phyloP scores from a whole-genome alignment of 2,329 filamentous ascomycete genomes.

The Byssothecium circinans region DNA sequence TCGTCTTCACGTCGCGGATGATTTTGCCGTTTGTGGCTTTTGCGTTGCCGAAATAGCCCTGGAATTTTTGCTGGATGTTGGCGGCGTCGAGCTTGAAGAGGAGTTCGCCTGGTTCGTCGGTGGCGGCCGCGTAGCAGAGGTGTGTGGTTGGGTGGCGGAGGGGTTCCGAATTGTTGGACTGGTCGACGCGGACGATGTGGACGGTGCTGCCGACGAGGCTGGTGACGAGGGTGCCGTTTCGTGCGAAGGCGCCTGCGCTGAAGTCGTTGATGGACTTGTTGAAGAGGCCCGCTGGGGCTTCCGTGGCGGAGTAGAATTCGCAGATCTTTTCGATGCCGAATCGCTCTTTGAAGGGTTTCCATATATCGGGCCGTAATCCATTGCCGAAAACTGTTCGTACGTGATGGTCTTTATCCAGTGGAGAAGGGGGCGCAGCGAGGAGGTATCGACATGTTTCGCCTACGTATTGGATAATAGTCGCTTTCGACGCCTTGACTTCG shows the following conservation, averaged over 20 bases:
- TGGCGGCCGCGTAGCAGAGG: conserved; percentile 63
- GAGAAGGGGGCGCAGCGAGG: conserved; percentile 35
- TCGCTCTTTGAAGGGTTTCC: conserved; percentile 44
- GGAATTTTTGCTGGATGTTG: conserved; percentile 54
- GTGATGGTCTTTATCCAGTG: conserved; percentile 36
- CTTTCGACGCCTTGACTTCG: conserved; percentile 37
- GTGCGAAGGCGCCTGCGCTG: conserved; percentile 65
- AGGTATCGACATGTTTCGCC: conserved; percentile 46
- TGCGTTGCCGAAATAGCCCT: conserved; percentile 63
- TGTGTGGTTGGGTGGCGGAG: conserved; percentile 65
- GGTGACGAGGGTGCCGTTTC: conserved; percentile 65
- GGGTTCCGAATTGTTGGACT: conserved; percentile 64
- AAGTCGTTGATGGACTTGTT: conserved; percentile 58
- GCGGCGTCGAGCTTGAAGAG: conserved; percentile 47
- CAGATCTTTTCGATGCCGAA: conserved; percentile 42
- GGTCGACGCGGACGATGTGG: conserved; percentile 67
- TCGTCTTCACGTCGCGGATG: conserved; percentile 35
- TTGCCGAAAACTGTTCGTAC: conserved; percentile 42
- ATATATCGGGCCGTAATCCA: conserved; percentile 47
- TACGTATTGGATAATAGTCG: conserved; percentile 45
- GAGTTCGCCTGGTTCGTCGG: conserved; percentile 71
- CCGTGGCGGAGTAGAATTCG: conserved; percentile 46
- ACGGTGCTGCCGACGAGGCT: conserved; percentile 55
- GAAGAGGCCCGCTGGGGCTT: conserved; percentile 62
- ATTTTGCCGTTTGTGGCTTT: conserved; percentile 38